Conservation (phyloP, 2,329 filamentous ascomycete species). For the Microdochium bolleyi region DNA sequence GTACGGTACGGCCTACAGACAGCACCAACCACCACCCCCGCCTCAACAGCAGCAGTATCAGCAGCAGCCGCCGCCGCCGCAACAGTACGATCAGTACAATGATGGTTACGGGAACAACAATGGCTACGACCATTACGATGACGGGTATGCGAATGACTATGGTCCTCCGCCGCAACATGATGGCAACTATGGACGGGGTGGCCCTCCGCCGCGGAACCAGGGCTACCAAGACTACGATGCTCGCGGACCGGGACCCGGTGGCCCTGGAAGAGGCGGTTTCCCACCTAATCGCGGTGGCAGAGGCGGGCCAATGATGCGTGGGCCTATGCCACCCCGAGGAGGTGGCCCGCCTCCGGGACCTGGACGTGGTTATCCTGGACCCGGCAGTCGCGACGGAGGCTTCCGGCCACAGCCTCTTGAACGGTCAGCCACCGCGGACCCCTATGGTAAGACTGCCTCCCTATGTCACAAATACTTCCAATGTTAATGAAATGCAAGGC, state of each 20-base stretch:
- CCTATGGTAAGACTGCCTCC: conserved; percentile 12
- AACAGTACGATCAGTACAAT: conserved; percentile 37
- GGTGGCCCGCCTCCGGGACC: conserved; percentile 14
- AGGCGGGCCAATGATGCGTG: conserved; percentile 34
- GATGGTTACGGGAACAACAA: conserved; percentile 28
- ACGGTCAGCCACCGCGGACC: conserved; percentile 27
- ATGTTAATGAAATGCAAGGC: conserved; percentile 3
- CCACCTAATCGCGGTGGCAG: conserved; percentile 34
- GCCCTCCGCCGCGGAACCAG: conserved; percentile 24
- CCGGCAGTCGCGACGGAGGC: conserved; percentile 24
- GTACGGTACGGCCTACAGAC: neutral
- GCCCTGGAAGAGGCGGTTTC: conserved; percentile 30
- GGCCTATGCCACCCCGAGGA: conserved; percentile 15
- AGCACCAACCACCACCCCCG: conserved; percentile 21
- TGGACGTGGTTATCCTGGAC: conserved; percentile 14
- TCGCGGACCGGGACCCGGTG: conserved; percentile 29
- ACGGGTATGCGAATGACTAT: conserved; percentile 31
- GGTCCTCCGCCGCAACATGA: conserved; percentile 30
- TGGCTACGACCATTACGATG: conserved; percentile 29
- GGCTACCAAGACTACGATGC: conserved; percentile 34
- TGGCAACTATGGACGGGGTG: conserved; percentile 34
- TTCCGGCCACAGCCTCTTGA: conserved; percentile 28
- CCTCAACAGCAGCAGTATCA: conserved; percentile 9
- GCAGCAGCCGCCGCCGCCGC: conserved; percentile 16
- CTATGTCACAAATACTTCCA: too few species aligned